Conservation (phyloP, 495 filamentous ascomycete genomes). For the Aspergillus ostianus region DNA sequence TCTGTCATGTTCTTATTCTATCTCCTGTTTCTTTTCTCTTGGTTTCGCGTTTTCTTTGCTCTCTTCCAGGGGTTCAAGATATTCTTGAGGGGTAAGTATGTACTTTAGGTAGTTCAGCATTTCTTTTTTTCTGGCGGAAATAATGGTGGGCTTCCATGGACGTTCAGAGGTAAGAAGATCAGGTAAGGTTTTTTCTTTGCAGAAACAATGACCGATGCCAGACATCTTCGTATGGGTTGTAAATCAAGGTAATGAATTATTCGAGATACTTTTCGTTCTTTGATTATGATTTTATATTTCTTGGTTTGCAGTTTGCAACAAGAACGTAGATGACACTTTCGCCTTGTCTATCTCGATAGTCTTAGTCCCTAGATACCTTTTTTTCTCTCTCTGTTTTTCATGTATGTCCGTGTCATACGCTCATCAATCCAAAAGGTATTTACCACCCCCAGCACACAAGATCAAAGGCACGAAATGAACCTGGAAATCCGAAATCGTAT, state of each 20-base stretch:
- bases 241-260: slow-evolving; percentile 27
- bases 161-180: slow-evolving; percentile 62
- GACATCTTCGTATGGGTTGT: slow-evolving; percentile 29
- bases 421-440: slow-evolving; percentile 33
- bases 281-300: slow-evolving; percentile 10
- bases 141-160: slow-evolving; percentile 20
- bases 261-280: slow-evolving; percentile 5
- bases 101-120: slow-evolving; percentile 41
- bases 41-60: slow-evolving; percentile 17
- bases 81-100: slow-evolving; percentile 47
- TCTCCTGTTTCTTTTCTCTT: slow-evolving; percentile 24
- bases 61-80: slow-evolving; percentile 20
- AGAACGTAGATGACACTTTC: slow-evolving; percentile 12
- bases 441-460: slow-evolving; percentile 2
- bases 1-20: slow-evolving; percentile 17
- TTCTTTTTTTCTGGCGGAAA: slow-evolving; percentile 18
- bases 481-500: slow-evolving; percentile 10
- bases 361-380: too few species aligned
- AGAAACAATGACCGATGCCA: slow-evolving; percentile 35
- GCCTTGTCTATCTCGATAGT: too few species aligned
- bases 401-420: slow-evolving; percentile 33
- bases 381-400: slow-evolving; percentile 24
- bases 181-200: slow-evolving; percentile 56
- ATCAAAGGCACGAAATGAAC: not conserved
- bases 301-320: not conserved